These are phyloP conservation scores for Nakazawaea sp. DNA, from an alignment of 805 yeast genomes.

Conservation along the genomic window DNA sequence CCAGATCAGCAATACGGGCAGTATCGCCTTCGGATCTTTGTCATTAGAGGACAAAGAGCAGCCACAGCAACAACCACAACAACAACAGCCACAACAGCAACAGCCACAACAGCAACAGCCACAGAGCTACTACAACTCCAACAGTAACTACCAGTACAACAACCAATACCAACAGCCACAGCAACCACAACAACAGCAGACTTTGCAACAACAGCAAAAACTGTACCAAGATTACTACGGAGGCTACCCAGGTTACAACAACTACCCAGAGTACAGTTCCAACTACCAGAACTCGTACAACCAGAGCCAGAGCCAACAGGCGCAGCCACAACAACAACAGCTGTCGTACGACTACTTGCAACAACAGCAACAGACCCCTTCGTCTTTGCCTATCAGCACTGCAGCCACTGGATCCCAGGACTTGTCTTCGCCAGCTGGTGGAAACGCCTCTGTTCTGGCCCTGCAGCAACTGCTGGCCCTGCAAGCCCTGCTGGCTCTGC, in stretches of 20 bases:
- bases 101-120: slow-evolving; percentile 15
- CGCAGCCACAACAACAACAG: slow-evolving; percentile 8
- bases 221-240: slow-evolving; percentile 12
- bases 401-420: slow-evolving; percentile 5
- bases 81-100: slow-evolving; percentile 15
- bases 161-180: slow-evolving; percentile 14
- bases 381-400: slow-evolving; percentile 5
- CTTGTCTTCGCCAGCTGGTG: slow-evolving; percentile 4
- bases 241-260: slow-evolving; percentile 12
- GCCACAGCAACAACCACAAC: slow-evolving; percentile 15
- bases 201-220: slow-evolving; percentile 1
- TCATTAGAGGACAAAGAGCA: slow-evolving; percentile 38
- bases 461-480: slow-evolving; percentile 8
- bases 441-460: slow-evolving; percentile 1
- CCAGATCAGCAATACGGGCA: slow-evolving; percentile 35
- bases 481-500: slow-evolving; percentile 1
- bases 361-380: slow-evolving; percentile 13
- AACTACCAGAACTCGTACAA: slow-evolving; percentile 1
- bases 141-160: slow-evolving; percentile 15
- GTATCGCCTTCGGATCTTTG: slow-evolving; percentile 51
- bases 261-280: slow-evolving; percentile 7
- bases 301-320: slow-evolving; percentile 13
- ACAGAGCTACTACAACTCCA: slow-evolving; percentile 13
- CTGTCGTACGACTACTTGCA: slow-evolving; percentile 9
- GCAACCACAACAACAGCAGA: slow-evolving; percentile 9